A percentile compares a stretch with the other conserved stretches of the same genome.
phyloP scores from a whole-genome alignment of 768 basidiomycete species.

The Mycena amicta region DNA sequence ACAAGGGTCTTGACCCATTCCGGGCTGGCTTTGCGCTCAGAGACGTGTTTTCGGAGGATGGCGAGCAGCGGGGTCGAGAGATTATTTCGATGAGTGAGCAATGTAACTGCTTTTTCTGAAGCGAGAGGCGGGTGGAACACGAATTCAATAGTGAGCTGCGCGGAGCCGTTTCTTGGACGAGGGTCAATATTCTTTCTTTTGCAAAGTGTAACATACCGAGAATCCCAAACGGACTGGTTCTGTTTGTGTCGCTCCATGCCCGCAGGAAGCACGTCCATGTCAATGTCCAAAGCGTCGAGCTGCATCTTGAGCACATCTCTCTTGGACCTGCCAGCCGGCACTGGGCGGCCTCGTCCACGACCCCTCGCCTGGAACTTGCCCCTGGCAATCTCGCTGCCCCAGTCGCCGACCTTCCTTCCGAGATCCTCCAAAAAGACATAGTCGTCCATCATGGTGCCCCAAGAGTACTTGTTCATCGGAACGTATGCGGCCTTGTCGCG shows the following conservation, averaged over 20 bases:
- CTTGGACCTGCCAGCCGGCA: slow-evolving; percentile 49
- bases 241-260: slow-evolving; percentile 80
- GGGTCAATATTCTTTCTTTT: too few species aligned
- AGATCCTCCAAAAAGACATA: slow-evolving; percentile 86
- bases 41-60: slow-evolving; percentile 50
- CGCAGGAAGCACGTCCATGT: slow-evolving; percentile 72
- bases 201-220: slow-evolving; percentile 79
- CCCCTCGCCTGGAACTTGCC: slow-evolving; percentile 53
- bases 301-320: slow-evolving; percentile 68
- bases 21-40: slow-evolving; percentile 50
- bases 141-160: slow-evolving; percentile 74
- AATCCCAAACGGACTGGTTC: slow-evolving; percentile 86
- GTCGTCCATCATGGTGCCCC: slow-evolving; percentile 89
- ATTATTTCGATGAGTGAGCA: slow-evolving; percentile 68
- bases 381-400: slow-evolving; percentile 70
- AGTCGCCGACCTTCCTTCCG: slow-evolving; percentile 70
- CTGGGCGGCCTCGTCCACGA: slow-evolving; percentile 31
- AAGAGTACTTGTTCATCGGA: slow-evolving; percentile 81
- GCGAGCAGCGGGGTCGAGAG: slow-evolving; percentile 51
- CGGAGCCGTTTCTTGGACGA: slow-evolving; percentile 65
- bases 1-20: slow-evolving; percentile 61
- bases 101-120: slow-evolving; percentile 39
- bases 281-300: slow-evolving; percentile 67
- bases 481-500: slow-evolving; percentile 76
- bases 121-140: slow-evolving; percentile 61